Evolutionary conservation across 176 grass and related monocot genomes (phyloP).

Genomic region (Aegilops sharonensis): DNA sequence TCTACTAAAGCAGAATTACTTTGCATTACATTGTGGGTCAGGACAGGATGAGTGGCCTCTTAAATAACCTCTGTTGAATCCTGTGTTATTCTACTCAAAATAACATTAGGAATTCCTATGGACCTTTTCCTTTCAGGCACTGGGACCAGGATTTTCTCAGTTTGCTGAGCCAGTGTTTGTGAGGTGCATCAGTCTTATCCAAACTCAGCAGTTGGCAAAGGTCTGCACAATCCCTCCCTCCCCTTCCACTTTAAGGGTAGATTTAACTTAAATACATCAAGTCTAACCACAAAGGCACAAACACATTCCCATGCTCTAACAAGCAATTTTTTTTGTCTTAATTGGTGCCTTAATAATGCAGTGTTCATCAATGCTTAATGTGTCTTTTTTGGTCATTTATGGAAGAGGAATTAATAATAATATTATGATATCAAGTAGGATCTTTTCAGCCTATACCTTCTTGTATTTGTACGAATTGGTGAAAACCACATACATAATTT

Average conservation of each 20-base stretch:
- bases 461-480: conserved; percentile 3
- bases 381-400: neutral
- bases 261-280: no score
- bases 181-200: conserved; percentile 84
- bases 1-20: neutral
- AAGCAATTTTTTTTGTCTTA: no score
- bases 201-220: conserved; percentile 89
- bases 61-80: neutral
- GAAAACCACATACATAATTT: neutral
- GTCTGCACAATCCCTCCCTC: conserved; percentile 26
- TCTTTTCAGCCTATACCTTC: neutral
- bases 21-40: neutral
- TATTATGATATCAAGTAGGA: neutral
- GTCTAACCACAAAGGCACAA: no score
- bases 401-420: neutral
- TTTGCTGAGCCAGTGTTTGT: conserved; percentile 97
- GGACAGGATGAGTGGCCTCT: neutral
- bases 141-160: conserved; percentile 89
- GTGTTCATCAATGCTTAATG: no score
- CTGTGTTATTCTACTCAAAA: neutral
- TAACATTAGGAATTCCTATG: neutral
- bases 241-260: no score
- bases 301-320: no score
- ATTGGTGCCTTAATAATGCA: no score
- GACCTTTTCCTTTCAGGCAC: conserved; percentile 55